Evolutionary conservation across 2,329 filamentous ascomycete genomes (phyloP).

Genomic region (Tolypocladium sp.): DNA sequence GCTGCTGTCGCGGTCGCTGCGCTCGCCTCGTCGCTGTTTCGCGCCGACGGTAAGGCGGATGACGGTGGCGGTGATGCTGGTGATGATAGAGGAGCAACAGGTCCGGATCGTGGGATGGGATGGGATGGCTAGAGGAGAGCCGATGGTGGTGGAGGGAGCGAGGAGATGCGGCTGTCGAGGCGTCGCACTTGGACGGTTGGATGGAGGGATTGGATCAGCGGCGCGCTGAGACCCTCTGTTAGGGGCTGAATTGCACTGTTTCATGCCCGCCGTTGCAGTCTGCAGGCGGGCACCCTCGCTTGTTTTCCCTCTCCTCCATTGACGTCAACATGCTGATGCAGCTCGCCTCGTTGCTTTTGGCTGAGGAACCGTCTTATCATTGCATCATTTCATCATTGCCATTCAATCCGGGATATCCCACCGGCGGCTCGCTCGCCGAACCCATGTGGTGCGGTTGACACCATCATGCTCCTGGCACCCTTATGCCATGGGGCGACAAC

Average conservation of each 20-base stretch:
- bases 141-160: neutral
- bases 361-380: neutral
- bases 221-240: too few relatives aligned
- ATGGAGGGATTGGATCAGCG: too few relatives aligned
- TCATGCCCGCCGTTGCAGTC: too few relatives aligned
- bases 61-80: neutral
- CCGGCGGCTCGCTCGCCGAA: too few relatives aligned
- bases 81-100: neutral
- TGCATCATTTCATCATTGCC: neutral
- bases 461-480: too few relatives aligned
- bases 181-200: too few relatives aligned
- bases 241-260: neutral
- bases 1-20: neutral
- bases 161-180: neutral
- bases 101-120: neutral
- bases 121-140: neutral
- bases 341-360: neutral
- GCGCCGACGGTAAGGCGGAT: neutral
- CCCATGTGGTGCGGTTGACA: too few relatives aligned
- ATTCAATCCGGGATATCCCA: neutral
- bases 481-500: too few relatives aligned
- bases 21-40: neutral
- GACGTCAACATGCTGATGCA: neutral
- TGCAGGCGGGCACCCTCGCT: too few relatives aligned
- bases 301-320: neutral